A percentile compares a stretch with the other conserved stretches of the same genome.
phyloP scores from a whole-genome alignment of 768 basidiomycete species.

The Clathrus columnatus region DNA sequence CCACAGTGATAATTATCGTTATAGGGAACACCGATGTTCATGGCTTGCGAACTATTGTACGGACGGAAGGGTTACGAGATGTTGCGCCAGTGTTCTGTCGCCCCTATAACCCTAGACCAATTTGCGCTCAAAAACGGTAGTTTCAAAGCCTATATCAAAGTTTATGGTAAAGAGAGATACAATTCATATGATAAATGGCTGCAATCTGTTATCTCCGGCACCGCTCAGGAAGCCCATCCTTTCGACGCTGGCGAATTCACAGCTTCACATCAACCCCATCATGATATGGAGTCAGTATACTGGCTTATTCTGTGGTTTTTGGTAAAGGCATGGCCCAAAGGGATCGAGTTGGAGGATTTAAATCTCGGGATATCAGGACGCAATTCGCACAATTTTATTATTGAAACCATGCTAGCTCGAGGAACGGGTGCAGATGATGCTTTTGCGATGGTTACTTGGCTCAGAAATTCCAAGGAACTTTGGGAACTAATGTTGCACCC shows the following conservation, averaged over 20 bases:
- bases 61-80: neutral
- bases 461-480: neutral
- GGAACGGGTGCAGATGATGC: no score
- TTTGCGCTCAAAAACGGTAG: neutral
- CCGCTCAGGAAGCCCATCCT: neutral
- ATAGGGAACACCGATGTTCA: neutral
- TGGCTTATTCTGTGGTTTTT: neutral
- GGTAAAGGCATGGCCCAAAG: neutral
- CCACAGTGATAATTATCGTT: neutral
- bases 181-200: neutral
- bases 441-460: neutral
- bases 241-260: neutral
- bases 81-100: neutral
- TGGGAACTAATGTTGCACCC: neutral
- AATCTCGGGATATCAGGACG: neutral
- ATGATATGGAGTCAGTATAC: neutral
- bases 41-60: neutral
- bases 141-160: neutral
- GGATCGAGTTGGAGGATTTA: neutral
- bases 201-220: neutral
- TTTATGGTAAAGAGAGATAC: neutral
- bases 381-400: neutral
- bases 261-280: neutral
- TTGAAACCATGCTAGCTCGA: neutral
- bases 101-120: neutral